Evolutionary conservation across 192 early-diverging fungal species (phyloP).

Genomic region (Coemansia sp.): DNA sequence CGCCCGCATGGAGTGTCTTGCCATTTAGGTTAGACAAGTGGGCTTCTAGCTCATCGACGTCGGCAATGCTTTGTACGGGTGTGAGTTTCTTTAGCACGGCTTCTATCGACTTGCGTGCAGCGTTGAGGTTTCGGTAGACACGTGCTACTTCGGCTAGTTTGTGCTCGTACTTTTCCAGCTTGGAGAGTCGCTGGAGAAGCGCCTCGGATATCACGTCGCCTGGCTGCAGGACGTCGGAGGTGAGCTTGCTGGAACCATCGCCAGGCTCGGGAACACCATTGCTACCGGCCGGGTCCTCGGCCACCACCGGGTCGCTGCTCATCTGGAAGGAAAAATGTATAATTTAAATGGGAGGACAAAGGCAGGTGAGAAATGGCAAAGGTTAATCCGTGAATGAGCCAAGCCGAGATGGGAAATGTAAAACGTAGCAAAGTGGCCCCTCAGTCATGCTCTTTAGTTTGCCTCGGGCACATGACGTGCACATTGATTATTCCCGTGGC

Average conservation of each 20-base stretch:
- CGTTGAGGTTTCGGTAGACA: constrained; percentile 45
- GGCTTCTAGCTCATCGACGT: constrained; percentile 48
- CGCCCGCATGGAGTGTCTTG: constrained; percentile 43
- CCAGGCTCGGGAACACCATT: neutral
- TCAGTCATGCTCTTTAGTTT: too few species aligned
- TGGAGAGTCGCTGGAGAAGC: constrained; percentile 17
- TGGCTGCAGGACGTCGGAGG: constrained; percentile 16
- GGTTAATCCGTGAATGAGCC: too few species aligned
- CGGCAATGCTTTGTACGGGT: constrained; percentile 48
- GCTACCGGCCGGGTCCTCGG: neutral
- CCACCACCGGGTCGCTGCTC: constrained; percentile 7
- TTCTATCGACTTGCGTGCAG: constrained; percentile 46
- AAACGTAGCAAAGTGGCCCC: too few species aligned
- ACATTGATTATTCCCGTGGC: too few species aligned
- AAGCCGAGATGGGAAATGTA: too few species aligned
- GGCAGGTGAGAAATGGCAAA: too few species aligned
- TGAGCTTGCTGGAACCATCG: constrained; percentile 5
- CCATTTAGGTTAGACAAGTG: constrained; percentile 38
- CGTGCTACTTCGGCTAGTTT: constrained; percentile 47
- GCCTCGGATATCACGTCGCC: constrained; percentile 30
- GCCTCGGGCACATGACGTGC: too few species aligned
- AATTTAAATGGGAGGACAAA: neutral
- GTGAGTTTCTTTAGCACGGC: constrained; percentile 34
- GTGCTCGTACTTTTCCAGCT: constrained; percentile 50
- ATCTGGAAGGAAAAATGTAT: neutral